Conservation (phyloP, 2,329 filamentous ascomycete species). For the Fonsecaea monophora region DNA sequence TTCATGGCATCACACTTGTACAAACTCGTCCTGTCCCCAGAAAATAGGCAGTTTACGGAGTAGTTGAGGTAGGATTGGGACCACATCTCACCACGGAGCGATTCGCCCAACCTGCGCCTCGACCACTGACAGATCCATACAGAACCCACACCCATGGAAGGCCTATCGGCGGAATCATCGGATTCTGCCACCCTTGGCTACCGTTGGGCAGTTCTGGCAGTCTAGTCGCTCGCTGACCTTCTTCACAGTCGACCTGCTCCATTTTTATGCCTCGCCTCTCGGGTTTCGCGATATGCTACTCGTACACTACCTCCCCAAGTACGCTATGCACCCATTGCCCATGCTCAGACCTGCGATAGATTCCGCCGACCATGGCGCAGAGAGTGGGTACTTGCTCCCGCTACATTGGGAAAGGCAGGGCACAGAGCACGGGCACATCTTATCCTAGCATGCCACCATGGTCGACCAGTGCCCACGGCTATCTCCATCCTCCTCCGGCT, state of each 20-base stretch:
- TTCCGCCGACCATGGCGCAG: conserved; percentile 9
- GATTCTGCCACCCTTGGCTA: conserved; percentile 21
- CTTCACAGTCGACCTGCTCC: background rate
- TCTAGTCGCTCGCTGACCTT: background rate
- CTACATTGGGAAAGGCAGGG: conserved; percentile 5
- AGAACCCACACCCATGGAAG: conserved; percentile 12
- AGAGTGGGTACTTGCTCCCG: conserved; percentile 16
- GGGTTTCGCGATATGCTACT: conserved; percentile 17
- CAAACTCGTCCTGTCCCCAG: background rate
- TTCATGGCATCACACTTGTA: background rate
- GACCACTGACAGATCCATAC: conserved; percentile 11
- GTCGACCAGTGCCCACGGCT: conserved; percentile 7
- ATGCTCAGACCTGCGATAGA: conserved; percentile 20
- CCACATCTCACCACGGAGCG: background rate
- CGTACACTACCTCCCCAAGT: background rate
- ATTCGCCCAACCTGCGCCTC: conserved; percentile 7
- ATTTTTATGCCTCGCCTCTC: conserved; percentile 22
- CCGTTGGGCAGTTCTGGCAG: background rate
- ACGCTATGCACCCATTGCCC: background rate
- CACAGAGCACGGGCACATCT: conserved; percentile 13
- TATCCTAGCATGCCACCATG: conserved; percentile 16
- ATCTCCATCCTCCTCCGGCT: conserved; percentile 21
- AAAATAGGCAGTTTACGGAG: conserved; percentile 8
- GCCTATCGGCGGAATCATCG: conserved; percentile 27
- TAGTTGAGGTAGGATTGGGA: conserved; percentile 33